Evolutionary conservation across 2,329 filamentous ascomycete species (phyloP).

Genomic region (Geoglossum cookeanum): DNA sequence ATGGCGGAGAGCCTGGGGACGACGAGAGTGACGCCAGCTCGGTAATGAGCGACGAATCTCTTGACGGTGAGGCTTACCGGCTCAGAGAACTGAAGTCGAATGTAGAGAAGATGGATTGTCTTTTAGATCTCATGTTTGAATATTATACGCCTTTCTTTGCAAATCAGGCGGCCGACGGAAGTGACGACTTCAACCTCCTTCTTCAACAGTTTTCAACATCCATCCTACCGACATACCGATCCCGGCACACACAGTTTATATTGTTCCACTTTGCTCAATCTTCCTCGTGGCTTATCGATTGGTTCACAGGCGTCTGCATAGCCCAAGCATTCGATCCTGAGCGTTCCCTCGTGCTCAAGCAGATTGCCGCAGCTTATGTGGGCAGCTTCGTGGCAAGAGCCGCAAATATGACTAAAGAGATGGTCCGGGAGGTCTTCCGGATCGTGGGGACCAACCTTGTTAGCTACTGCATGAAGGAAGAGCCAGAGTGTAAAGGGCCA

Average conservation of each 20-base stretch:
- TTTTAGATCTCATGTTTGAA: slow-evolving; percentile 72
- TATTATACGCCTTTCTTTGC: slow-evolving; percentile 60
- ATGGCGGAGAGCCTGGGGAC: slow-evolving; percentile 18
- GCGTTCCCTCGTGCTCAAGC: slow-evolving; percentile 53
- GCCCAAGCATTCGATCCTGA: slow-evolving; percentile 53
- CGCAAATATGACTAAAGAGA: slow-evolving; percentile 53
- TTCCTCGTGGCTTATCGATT: slow-evolving; percentile 57
- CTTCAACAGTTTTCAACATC: slow-evolving; percentile 72
- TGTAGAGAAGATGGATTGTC: slow-evolving; percentile 77
- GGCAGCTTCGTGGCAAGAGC: slow-evolving; percentile 88
- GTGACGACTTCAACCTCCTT: slow-evolving; percentile 58
- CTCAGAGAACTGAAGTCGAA: slow-evolving; percentile 60
- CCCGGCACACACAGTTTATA: slow-evolving; percentile 85
- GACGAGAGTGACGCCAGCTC: slow-evolving; percentile 42
- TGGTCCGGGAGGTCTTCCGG: slow-evolving; percentile 67
- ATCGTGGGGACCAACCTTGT: slow-evolving; percentile 64
- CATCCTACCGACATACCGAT: slow-evolving; percentile 79
- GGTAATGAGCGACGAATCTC: slow-evolving; percentile 42
- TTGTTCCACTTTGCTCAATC: slow-evolving; percentile 88
- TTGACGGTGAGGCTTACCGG: slow-evolving; percentile 37
- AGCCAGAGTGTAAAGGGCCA: slow-evolving; percentile 59
- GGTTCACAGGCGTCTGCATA: slow-evolving; percentile 63
- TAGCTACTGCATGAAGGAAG: slow-evolving; percentile 50
- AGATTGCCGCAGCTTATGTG: slow-evolving; percentile 78
- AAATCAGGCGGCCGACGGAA: slow-evolving; percentile 47